These are phyloP conservation scores for Ceratocystis huliohia DNA, from an alignment of 2,329 filamentous ascomycete genomes.

Conservation along the genomic window DNA sequence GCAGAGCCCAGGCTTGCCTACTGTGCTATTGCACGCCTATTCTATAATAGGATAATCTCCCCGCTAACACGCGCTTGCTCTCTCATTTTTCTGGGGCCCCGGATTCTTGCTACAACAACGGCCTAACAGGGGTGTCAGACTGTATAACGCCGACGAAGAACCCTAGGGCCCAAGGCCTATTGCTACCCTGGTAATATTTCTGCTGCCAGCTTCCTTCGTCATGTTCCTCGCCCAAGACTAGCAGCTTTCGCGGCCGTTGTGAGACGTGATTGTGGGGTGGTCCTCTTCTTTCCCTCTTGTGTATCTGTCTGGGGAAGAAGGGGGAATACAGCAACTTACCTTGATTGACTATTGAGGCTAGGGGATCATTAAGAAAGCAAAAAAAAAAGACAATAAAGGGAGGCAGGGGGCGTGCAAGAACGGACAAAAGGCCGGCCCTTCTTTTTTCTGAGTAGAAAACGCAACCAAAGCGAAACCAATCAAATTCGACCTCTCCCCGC, in stretches of 20 bases:
- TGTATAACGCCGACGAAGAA: neutral
- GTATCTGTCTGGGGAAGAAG: neutral
- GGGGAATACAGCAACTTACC: neutral
- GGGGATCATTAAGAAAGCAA: neutral
- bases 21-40: neutral
- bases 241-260: neutral
- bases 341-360: neutral
- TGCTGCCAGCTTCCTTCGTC: neutral
- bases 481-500: neutral
- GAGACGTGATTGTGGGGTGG: constrained; percentile 3
- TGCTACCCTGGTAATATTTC: too few relatives aligned
- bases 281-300: neutral
- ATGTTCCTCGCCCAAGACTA: neutral
- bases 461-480: neutral
- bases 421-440: neutral
- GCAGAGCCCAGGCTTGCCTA: neutral
- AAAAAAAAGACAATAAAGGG: neutral
- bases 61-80: neutral
- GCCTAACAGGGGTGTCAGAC: neutral
- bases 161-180: too few relatives aligned
- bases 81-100: constrained; percentile 5
- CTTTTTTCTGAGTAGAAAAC: neutral
- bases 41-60: neutral
- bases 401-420: neutral
- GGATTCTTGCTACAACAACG: constrained; percentile 2